Evolutionary conservation across 2,329 filamentous ascomycete species (phyloP), one percentile per base, ranked within the genome.

Genomic region (Penicillium sp.): DNA sequence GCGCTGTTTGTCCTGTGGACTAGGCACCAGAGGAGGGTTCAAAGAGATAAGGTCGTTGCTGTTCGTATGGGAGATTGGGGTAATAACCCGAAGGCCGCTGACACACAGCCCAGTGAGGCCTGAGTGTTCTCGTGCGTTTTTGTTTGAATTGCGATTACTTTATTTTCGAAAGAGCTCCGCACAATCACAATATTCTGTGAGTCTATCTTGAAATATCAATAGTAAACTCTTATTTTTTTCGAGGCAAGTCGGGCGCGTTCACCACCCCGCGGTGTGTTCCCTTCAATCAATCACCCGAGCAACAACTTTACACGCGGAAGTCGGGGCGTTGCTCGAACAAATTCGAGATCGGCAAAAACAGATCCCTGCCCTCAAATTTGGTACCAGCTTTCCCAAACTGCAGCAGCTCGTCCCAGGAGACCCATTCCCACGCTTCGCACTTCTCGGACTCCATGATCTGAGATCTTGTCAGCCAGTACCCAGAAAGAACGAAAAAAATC

Each of bases 371-470:
- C 7, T 67, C 60, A 11, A 64, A 61, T n/a, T 56, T 69, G 1
- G 55, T 57, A 43, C 69, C 70, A 6, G 66, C 66, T 16, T 66
- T 56, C 1, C 69, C 71, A 68, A 71, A 76, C 16, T 52, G 56
- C 63, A 67, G 65, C 61, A 85, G 66, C 32, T 79, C 72, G 18
- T 73, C 67, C 82, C 82, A 85, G 1, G 59, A 69, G 0, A 76
- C 65, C 81, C 81, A 85, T 21, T 79, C 70, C 83, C 83, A 85
- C 0, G 70, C 72, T 4, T 77, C 77, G 61, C 83, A 86, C 66
- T 85, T 86, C 2, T 83, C 69, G 0, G 79, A 77, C 57, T 83
- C 80, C 59, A 70, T 48, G 18, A 72, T 38, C 56, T 66, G 55
- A 34, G 21, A 32, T n/a, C 13, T 8, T 14, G 46, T 56, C 21